Evolutionary conservation across 129 eudicot species (phyloP).

Genomic region (Artemisia annua): DNA sequence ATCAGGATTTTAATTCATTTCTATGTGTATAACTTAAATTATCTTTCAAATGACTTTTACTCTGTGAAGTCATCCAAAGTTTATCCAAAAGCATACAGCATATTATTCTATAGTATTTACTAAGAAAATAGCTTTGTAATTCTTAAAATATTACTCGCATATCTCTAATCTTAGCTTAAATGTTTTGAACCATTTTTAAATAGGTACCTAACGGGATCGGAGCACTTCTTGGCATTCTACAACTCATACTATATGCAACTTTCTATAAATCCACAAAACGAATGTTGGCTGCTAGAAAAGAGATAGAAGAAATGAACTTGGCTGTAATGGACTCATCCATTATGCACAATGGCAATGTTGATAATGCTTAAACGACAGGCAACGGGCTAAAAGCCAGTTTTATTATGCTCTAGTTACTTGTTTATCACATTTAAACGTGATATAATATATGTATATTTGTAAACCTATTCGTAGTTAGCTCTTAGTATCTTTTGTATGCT

Average conservation of each 20-base stretch:
- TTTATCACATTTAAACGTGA: no score
- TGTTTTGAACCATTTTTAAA: not conserved
- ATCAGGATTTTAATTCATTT: no score
- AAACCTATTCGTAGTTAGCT: no score
- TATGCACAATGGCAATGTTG: not conserved
- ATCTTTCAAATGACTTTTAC: no score
- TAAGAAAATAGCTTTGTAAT: not conserved
- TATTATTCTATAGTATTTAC: no score
- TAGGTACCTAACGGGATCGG: slow-evolving; percentile 86
- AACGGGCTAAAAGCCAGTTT: not conserved
- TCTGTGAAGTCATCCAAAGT: no score
- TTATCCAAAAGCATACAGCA: no score
- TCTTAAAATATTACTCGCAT: not conserved
- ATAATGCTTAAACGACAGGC: not conserved
- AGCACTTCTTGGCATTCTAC: slow-evolving; percentile 59
- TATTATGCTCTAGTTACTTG: no score
- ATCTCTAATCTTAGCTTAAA: not conserved
- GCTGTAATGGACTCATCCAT: slow-evolving; percentile 14
- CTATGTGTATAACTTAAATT: no score
- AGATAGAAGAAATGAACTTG: slow-evolving; percentile 47
- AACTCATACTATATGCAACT: slow-evolving; percentile 59
- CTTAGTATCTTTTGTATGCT: no score
- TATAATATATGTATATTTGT: no score
- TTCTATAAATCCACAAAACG: slow-evolving; percentile 64
- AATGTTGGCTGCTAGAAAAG: slow-evolving; percentile 46